Evolutionary conservation across 257 asterid genomes (phyloP).

Genomic region (Schizonepeta tenuifolia): DNA sequence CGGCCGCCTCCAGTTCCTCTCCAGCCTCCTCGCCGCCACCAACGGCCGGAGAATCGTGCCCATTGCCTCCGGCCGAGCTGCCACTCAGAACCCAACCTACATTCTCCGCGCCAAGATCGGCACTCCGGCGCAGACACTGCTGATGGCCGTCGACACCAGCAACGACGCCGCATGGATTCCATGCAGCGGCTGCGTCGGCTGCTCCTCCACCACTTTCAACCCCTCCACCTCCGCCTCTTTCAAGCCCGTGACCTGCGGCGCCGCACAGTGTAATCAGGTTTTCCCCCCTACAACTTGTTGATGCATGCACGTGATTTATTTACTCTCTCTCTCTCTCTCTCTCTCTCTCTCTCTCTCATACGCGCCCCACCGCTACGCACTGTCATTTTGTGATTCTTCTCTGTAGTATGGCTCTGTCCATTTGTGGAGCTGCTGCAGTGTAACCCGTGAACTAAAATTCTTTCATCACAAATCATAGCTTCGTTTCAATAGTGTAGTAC

Average conservation of each 20-base stretch:
- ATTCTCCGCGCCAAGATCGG: slow-evolving; percentile 59
- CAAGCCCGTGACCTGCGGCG: slow-evolving; percentile 48
- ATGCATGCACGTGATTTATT: background rate
- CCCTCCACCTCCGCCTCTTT: slow-evolving; percentile 44
- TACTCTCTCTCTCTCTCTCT: too few relatives aligned
- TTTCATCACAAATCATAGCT: background rate
- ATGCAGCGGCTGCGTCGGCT: slow-evolving; percentile 62
- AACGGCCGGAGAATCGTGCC: slow-evolving; percentile 41
- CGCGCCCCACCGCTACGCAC: too few relatives aligned
- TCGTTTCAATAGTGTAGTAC: too few relatives aligned
- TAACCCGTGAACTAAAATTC: background rate
- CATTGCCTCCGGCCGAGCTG: slow-evolving; percentile 63
- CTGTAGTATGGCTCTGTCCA: background rate
- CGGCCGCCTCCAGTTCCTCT: slow-evolving; percentile 50
- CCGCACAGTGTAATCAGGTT: slow-evolving; percentile 57
- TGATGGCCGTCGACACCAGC: slow-evolving; percentile 65
- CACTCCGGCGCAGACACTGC: slow-evolving; percentile 61
- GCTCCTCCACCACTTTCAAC: slow-evolving; percentile 44
- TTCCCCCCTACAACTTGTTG: background rate
- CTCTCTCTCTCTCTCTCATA: too few relatives aligned
- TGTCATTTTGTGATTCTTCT: background rate
- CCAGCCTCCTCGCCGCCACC: slow-evolving; percentile 47
- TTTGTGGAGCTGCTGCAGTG: background rate
- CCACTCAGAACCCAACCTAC: slow-evolving; percentile 62
- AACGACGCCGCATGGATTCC: slow-evolving; percentile 68